Conservation (phyloP, 1,284 basidiomycete species). For the Ceratobasidium sp. region DNA sequence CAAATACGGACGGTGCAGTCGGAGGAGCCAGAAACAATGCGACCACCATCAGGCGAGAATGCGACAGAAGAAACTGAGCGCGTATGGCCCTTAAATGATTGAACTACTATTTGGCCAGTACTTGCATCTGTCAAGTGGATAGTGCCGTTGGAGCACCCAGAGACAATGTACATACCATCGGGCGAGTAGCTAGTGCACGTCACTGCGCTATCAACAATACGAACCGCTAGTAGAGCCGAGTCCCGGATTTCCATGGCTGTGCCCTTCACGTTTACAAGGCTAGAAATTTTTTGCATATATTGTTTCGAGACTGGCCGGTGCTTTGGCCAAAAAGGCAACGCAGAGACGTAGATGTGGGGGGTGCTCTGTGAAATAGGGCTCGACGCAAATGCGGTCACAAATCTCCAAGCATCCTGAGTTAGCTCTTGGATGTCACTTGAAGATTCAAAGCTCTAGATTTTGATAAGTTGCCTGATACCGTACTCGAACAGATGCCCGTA, state of each 20-base stretch:
- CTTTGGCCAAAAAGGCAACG: slow-evolving; percentile 16
- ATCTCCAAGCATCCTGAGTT: not conserved
- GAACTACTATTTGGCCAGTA: not conserved
- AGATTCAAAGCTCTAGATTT: not conserved
- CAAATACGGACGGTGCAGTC: not conserved
- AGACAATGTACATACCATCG: not conserved
- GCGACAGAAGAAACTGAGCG: not conserved
- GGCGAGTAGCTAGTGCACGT: not conserved
- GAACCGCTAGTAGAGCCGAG: not conserved
- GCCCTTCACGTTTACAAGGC: not conserved
- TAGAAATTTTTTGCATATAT: not conserved
- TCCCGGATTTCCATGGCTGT: not conserved
- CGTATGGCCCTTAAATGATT: slow-evolving; percentile 8
- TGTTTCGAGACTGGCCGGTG: not conserved
- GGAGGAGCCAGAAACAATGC: not conserved
- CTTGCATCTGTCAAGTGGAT: not conserved
- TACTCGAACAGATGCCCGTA: not conserved
- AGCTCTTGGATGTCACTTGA: not conserved
- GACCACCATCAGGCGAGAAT: not conserved
- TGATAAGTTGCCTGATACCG: not conserved
- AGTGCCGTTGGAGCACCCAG: not conserved
- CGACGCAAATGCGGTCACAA: not conserved
- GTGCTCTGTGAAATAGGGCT: not conserved
- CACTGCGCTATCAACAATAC: not conserved
- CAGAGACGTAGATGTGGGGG: slow-evolving; percentile 19